phyloP scores from a whole-genome alignment of 179 eudicot species.

The Spergularia azorica region DNA sequence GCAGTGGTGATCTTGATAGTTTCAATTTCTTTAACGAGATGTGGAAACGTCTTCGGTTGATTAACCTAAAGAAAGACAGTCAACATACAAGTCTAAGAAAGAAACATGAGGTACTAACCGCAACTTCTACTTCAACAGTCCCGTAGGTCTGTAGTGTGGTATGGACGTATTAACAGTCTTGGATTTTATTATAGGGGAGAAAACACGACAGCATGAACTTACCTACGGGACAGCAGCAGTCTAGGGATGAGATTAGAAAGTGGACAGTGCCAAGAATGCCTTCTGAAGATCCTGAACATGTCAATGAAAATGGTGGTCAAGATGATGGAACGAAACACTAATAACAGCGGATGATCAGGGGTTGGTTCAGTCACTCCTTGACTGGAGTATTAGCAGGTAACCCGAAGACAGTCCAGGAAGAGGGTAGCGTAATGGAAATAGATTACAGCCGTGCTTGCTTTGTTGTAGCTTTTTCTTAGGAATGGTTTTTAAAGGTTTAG shows the following conservation, averaged over 20 bases:
- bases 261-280: slow-evolving; percentile 55
- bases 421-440: too few species aligned
- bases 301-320: slow-evolving; percentile 40
- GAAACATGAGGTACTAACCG: slow-evolving; percentile 39
- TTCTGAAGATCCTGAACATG: slow-evolving; percentile 38
- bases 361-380: neutral
- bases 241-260: slow-evolving; percentile 47
- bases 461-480: neutral
- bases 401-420: slow-evolving; percentile 7
- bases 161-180: slow-evolving; percentile 12
- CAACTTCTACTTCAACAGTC: neutral
- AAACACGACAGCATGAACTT: slow-evolving; percentile 37
- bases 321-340: slow-evolving; percentile 37
- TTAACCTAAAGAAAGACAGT: slow-evolving; percentile 35
- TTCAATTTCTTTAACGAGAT: slow-evolving; percentile 51
- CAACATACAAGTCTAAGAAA: too few species aligned
- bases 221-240: slow-evolving; percentile 47
- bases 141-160: neutral
- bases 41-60: slow-evolving; percentile 40
- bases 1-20: slow-evolving; percentile 66
- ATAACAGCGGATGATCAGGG: neutral
- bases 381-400: neutral
- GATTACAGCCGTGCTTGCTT: slow-evolving; percentile 13
- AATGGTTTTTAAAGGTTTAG: neutral
- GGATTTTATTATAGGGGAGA: slow-evolving; percentile 32